phyloP scores from a whole-genome alignment of 768 basidiomycete species.

The Roridomyces roridus region DNA sequence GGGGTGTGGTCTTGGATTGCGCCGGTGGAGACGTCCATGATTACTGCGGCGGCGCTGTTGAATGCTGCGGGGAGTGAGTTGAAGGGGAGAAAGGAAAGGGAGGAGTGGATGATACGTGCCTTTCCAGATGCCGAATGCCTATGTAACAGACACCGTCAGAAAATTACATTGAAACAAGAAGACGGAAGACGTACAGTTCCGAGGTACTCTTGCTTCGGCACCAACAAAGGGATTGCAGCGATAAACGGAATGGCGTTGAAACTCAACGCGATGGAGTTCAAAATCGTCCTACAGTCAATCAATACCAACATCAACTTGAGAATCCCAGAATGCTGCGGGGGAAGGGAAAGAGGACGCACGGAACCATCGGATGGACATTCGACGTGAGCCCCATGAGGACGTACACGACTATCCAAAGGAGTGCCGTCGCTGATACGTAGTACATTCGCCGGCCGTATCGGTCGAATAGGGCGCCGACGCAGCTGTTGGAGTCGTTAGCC shows the following conservation, averaged over 20 bases:
- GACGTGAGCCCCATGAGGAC: neutral
- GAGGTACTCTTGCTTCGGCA: slow-evolving; percentile 4
- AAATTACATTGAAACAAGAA: too few species aligned
- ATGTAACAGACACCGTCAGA: too few species aligned
- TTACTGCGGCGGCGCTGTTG: slow-evolving; percentile 8
- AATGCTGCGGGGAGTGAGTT: neutral
- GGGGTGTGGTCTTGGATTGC: slow-evolving; percentile 11
- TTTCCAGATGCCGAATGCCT: too few species aligned
- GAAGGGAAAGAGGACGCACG: neutral
- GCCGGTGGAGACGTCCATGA: slow-evolving; percentile 12
- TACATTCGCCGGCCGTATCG: slow-evolving; percentile 10
- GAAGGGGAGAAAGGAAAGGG: neutral
- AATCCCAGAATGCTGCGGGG: too few species aligned
- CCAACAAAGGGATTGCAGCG: slow-evolving; percentile 6
- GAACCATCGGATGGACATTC: neutral
- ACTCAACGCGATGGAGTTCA: slow-evolving; percentile 8
- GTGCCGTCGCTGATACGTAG: slow-evolving; percentile 7
- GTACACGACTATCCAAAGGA: slow-evolving; percentile 2
- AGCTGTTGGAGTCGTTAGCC: neutral
- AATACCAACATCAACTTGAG: neutral
- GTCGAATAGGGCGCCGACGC: slow-evolving; percentile 11
- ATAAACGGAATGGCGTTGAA: slow-evolving; percentile 16
- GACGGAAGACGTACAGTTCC: neutral
- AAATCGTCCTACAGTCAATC: neutral
- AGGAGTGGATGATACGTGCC: too few species aligned